Base-by-base conservation (phyloP, 306 rosid species). In the Purshia tridentata region DNA sequence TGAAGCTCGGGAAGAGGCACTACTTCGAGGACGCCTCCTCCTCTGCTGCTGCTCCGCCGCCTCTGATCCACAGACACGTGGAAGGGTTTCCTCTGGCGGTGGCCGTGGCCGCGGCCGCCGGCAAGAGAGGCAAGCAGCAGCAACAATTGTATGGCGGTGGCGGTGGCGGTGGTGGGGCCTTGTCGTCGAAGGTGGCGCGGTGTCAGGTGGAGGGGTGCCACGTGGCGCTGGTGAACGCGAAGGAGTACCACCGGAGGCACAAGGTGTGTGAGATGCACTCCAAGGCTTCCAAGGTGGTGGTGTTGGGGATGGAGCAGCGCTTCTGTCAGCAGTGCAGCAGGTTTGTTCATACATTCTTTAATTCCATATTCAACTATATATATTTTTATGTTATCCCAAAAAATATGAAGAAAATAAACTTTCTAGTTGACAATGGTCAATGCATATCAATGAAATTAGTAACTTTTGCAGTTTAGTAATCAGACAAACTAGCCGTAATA, bases 271-370 rank as follows among this genome's bases (percentile, higher is more conserved):
- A 89, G 84, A 85, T 84, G 89, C 98, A 93, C 81, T 91, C 98
- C 23, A 93, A 93, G 83, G 98, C 98, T 51, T 90, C 96, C 2
- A 91, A 82, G 74, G 98, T 91, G 50, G 82, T 89, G 35, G 96
- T 93, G 0, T 65, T 85, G 22, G 98, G 97, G 73, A 57, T 84
- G 71, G 97, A 89, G 71, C 98, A 93, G 84, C 90, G 98, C 65
- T 93, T 93, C 84, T 93, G 98, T 69, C 98, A 93, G 80, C 98
- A 93, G 85, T 93, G 98, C 70, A 93, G 98, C 91, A 89, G 98
- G 98, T 91, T 35, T 46, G 52, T 72, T 45, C 48, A 54, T 54
- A 23, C n/a, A 6, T 9, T 29, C 2, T 29, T 29, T 29, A 29
- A 29, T 29, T 1, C 35, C 35, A 29, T 29, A 0, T 29, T 29